Conservation (phyloP, 805 yeast genomes). For the Candida railenensis region DNA sequence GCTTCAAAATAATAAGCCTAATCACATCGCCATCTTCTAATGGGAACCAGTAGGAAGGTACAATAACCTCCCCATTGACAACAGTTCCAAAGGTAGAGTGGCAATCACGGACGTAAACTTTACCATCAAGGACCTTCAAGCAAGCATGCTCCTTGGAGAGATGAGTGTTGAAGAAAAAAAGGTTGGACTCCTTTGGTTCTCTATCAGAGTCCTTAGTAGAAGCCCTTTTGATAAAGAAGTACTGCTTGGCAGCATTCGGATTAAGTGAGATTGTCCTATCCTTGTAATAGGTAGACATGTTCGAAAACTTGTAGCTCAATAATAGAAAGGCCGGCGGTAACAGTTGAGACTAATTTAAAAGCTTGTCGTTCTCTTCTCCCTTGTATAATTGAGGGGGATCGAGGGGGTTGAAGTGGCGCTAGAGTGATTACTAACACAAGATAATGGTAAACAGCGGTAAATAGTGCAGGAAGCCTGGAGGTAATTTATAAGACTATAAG, state of each 20-base stretch:
- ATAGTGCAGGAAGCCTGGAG: no score
- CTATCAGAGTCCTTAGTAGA: slow-evolving; percentile 27
- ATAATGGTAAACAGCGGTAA: no score
- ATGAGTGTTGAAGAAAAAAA: slow-evolving; percentile 32
- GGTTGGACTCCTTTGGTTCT: slow-evolving; percentile 24
- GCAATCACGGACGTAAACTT: slow-evolving; percentile 26
- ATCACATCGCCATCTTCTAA: slow-evolving; percentile 25
- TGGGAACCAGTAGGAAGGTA: slow-evolving; percentile 16
- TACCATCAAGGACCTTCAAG: slow-evolving; percentile 16
- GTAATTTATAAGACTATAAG: no score
- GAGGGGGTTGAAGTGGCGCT: no score
- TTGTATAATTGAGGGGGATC: no score
- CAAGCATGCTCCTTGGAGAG: slow-evolving; percentile 39
- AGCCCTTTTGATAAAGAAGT: slow-evolving; percentile 25
- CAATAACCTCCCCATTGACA: slow-evolving; percentile 23
- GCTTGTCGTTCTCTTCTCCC: no score
- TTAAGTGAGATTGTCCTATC: neutral
- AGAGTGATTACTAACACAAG: no score
- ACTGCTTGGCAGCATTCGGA: neutral
- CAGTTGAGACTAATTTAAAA: no score
- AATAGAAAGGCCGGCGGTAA: no score
- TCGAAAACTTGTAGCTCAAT: neutral
- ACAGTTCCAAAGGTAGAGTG: slow-evolving; percentile 41
- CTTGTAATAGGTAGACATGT: neutral
- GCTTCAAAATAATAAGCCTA: slow-evolving; percentile 35